Evolutionary conservation across 2,329 filamentous ascomycete genomes (phyloP).

Genomic region (Ophiostoma sp.): DNA sequence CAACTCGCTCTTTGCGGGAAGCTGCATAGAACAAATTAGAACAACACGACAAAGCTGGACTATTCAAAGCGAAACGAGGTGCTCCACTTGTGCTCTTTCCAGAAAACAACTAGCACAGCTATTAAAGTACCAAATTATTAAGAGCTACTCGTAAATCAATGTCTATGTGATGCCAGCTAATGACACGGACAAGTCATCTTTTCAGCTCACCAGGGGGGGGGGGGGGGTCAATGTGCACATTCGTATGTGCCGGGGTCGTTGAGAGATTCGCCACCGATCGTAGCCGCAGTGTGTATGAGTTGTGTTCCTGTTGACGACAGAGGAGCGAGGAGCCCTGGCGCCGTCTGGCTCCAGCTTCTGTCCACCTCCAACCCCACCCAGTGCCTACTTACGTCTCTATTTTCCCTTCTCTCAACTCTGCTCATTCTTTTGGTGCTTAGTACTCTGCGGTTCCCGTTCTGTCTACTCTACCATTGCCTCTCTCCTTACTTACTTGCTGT

Average conservation of each 20-base stretch:
- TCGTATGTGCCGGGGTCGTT: conserved; percentile 7
- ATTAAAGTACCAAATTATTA: no score
- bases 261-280: conserved; percentile 9
- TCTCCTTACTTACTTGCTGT: background rate
- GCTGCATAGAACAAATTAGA: conserved; percentile 4
- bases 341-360: no score
- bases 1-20: background rate
- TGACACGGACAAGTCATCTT: no score
- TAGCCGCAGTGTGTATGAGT: background rate
- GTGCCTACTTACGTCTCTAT: no score
- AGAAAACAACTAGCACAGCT: no score
- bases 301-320: background rate
- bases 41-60: background rate
- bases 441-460: background rate
- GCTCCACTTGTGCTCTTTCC: no score
- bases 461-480: background rate
- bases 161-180: no score
- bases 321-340: background rate
- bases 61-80: background rate
- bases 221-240: no score
- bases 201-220: no score
- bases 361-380: no score
- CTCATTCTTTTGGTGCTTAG: background rate
- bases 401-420: no score
- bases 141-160: no score